Evolutionary conservation across 495 filamentous ascomycete genomes (phyloP).

Genomic region (Parmelia sp.): DNA sequence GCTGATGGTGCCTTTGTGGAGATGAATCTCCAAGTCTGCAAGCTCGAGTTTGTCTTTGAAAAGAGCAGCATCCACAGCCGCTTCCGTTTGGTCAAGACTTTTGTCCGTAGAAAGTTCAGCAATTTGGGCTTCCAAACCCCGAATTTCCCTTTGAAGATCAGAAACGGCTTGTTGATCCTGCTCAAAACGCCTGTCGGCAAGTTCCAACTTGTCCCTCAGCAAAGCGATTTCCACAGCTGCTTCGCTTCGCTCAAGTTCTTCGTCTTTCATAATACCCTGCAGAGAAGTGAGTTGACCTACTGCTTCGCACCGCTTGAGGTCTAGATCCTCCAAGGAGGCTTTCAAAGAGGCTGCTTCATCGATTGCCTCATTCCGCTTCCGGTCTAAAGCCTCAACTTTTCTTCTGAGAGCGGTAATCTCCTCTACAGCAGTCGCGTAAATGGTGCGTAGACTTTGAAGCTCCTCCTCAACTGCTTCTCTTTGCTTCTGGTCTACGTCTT

Average conservation of each 20-base stretch:
- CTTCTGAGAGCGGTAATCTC: slow-evolving; percentile 12
- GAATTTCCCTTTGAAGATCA: slow-evolving; percentile 1
- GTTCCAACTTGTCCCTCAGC: slow-evolving; percentile 6
- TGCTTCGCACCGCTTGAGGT: slow-evolving; percentile 4
- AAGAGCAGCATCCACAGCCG: background rate
- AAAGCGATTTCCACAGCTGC: slow-evolving; percentile 7
- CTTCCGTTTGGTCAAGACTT: slow-evolving; percentile 10
- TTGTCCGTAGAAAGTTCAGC: background rate
- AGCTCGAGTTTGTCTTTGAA: background rate
- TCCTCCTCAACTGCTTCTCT: slow-evolving; percentile 5
- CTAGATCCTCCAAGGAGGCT: slow-evolving; percentile 7
- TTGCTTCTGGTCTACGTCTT: slow-evolving; percentile 1
- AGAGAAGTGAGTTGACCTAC: background rate
- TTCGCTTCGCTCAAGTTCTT: background rate
- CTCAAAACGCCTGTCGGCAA: slow-evolving; percentile 4
- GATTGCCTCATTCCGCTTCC: slow-evolving; percentile 1
- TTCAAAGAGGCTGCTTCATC: slow-evolving; percentile 11
- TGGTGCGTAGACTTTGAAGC: slow-evolving; percentile 9
- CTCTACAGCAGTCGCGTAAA: slow-evolving; percentile 13
- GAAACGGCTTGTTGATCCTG: slow-evolving; percentile 2
- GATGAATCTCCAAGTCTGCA: slow-evolving; percentile 2
- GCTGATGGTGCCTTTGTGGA: slow-evolving; percentile 5
- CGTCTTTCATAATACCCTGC: background rate
- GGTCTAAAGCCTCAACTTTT: slow-evolving; percentile 8
- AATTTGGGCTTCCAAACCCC: background rate